These are phyloP conservation scores for Sarocladium strictum DNA, from an alignment of 2,329 filamentous ascomycete genomes.

Conservation along the genomic window DNA sequence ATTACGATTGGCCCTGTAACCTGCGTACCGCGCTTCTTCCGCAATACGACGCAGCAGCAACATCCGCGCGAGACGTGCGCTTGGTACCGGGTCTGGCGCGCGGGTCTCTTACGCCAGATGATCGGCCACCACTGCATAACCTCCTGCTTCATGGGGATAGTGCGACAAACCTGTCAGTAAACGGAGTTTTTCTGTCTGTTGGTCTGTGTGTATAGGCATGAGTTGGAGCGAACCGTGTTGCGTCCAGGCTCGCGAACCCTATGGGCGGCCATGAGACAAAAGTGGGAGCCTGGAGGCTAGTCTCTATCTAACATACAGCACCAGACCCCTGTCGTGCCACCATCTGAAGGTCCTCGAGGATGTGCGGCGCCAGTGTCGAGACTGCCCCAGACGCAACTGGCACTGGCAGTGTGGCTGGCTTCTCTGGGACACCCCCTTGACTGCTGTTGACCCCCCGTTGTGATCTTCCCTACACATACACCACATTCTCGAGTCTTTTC, in stretches of 20 bases:
- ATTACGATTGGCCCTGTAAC: neutral
- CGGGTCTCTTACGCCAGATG: conserved; percentile 5
- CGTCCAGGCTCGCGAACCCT: neutral
- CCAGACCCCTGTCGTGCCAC: conserved; percentile 1
- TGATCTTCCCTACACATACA: neutral
- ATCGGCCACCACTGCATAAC: conserved; percentile 3
- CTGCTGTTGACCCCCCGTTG: neutral
- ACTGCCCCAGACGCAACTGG: conserved; percentile 3
- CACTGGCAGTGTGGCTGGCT: neutral
- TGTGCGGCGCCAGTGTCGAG: neutral
- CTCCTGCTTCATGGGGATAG: conserved; percentile 8
- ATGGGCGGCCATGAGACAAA: neutral
- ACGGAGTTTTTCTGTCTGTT: neutral
- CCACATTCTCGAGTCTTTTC: conserved; percentile 4
- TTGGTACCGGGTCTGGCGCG: neutral
- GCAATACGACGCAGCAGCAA: neutral
- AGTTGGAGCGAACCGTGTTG: neutral
- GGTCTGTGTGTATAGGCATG: neutral
- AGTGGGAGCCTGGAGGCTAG: conserved; percentile 5
- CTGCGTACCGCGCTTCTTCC: neutral
- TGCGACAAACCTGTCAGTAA: neutral
- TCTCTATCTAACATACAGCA: conserved; percentile 4
- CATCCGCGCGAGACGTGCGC: conserved; percentile 1
- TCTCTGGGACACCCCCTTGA: neutral
- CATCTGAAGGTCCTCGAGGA: conserved; percentile 2